Evolutionary conservation across 2,329 filamentous ascomycete genomes (phyloP).

Genomic region (Nigrospora oryzae): DNA sequence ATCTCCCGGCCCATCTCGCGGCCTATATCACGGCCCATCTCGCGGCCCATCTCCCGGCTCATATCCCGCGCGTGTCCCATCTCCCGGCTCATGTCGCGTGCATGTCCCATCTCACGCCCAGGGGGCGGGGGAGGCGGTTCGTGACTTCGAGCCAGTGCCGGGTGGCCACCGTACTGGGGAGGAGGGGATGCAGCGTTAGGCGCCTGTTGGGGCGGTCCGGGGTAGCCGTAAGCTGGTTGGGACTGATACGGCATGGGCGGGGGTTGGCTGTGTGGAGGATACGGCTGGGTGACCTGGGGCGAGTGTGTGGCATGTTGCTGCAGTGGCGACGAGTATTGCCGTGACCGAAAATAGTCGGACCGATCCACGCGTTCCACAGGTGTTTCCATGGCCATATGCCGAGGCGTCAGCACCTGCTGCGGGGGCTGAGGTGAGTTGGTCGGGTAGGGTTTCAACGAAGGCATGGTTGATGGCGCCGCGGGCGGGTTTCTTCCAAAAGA

Average conservation of each 20-base stretch:
- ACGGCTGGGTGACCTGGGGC: slow-evolving; percentile 38
- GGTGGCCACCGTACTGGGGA: slow-evolving; percentile 45
- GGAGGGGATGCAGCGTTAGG: slow-evolving; percentile 39
- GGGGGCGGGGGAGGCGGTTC: slow-evolving; percentile 25
- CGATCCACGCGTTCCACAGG: slow-evolving; percentile 22
- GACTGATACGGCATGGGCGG: slow-evolving; percentile 31
- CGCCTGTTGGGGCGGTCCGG: slow-evolving; percentile 27
- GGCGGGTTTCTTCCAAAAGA: slow-evolving; percentile 33
- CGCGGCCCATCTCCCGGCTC: not conserved
- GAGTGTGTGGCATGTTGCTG: slow-evolving; percentile 31
- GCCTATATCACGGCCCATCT: not conserved
- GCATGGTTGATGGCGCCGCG: slow-evolving; percentile 36
- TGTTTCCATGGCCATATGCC: slow-evolving; percentile 34
- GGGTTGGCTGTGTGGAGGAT: slow-evolving; percentile 30
- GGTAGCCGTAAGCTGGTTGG: slow-evolving; percentile 35
- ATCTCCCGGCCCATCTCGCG: not conserved
- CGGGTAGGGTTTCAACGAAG: slow-evolving; percentile 44
- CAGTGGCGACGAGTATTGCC: slow-evolving; percentile 18
- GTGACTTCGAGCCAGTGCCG: slow-evolving; percentile 31
- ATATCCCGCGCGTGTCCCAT: slow-evolving; percentile 3
- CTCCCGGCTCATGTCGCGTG: slow-evolving; percentile 2
- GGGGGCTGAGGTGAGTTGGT: slow-evolving; percentile 38
- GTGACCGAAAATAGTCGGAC: slow-evolving; percentile 38
- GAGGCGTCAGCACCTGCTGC: slow-evolving; percentile 33
- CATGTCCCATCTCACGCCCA: not conserved